Evolutionary conservation across 805 yeast species (phyloP).

Genomic region (Starmerella riodocensis): DNA sequence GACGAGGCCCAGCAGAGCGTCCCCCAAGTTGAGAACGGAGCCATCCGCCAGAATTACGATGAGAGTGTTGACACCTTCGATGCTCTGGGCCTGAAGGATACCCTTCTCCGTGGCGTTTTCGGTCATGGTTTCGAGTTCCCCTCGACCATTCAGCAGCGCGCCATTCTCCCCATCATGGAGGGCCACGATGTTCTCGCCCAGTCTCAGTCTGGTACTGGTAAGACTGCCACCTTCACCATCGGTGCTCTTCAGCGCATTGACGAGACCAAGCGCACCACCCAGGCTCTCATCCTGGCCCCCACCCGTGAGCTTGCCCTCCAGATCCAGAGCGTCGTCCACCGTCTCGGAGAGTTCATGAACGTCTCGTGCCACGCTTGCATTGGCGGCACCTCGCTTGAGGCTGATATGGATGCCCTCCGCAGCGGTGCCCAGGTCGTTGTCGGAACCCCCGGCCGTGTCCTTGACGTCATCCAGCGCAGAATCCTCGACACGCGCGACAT

Average conservation of each 20-base stretch:
- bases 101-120: conserved; percentile 47
- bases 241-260: conserved; percentile 50
- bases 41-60: conserved; percentile 92
- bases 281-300: conserved; percentile 90
- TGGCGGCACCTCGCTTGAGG: conserved; percentile 87
- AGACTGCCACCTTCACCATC: conserved; percentile 79
- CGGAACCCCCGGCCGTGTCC: conserved; percentile 98
- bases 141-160: conserved; percentile 95
- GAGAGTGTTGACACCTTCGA: conserved; percentile 68
- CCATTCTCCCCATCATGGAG: conserved; percentile 83
- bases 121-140: conserved; percentile 93
- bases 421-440: conserved; percentile 86
- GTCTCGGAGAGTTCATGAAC: conserved; percentile 82
- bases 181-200: conserved; percentile 90
- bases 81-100: conserved; percentile 59
- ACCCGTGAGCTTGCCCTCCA: conserved; percentile 95
- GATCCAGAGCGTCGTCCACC: conserved; percentile 84
- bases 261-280: conserved; percentile 57
- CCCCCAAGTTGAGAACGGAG: conserved; percentile 29
- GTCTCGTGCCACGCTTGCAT: conserved; percentile 90
- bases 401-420: conserved; percentile 72
- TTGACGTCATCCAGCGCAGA: conserved; percentile 88
- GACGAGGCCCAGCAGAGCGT: conserved; percentile 12
- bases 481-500: conserved; percentile 67
- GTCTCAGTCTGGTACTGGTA: conserved; percentile 85